These are phyloP conservation scores for Priceomyces castillae DNA, from an alignment of 805 yeast species.

Conservation along the genomic window DNA sequence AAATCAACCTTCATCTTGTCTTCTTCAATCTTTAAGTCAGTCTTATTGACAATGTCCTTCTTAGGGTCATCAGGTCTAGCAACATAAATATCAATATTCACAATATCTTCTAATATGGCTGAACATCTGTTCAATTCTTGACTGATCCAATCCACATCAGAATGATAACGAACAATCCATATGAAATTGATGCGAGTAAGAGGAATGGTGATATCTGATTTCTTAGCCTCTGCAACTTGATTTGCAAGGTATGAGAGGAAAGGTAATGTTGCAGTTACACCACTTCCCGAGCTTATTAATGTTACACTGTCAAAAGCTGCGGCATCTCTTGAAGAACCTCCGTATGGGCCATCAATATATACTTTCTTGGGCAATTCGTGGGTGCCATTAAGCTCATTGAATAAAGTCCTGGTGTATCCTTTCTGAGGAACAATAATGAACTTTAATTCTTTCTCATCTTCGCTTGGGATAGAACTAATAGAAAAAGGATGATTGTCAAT, in stretches of 20 bases:
- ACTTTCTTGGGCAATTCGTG: constrained; percentile 27
- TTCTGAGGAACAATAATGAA: constrained; percentile 44
- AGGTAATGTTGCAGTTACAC: constrained; percentile 50
- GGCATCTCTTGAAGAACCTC: constrained; percentile 48
- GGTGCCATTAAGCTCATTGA: constrained; percentile 27
- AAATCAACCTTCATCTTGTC: constrained; percentile 4
- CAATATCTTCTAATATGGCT: constrained; percentile 24
- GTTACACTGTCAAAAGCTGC: constrained; percentile 43
- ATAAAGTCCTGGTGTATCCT: constrained; percentile 45
- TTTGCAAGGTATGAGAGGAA: constrained; percentile 30
- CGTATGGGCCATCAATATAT: constrained; percentile 56
- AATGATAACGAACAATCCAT: constrained; percentile 41
- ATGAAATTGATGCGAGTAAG: constrained; percentile 35
- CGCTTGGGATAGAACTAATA: constrained; percentile 33
- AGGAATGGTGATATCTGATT: constrained; percentile 11
- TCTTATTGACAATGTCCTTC: background rate
- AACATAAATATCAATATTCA: constrained; percentile 26
- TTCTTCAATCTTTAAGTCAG: background rate
- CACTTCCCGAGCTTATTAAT: constrained; percentile 49
- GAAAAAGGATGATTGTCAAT: constrained; percentile 60
- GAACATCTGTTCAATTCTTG: constrained; percentile 32
- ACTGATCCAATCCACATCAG: constrained; percentile 39
- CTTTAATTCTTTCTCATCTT: constrained; percentile 31
- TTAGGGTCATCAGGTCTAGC: background rate
- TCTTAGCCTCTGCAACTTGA: constrained; percentile 10